phyloP scores from a whole-genome alignment of 2,329 filamentous ascomycete species.

The Plectosphaerella plurivora region DNA sequence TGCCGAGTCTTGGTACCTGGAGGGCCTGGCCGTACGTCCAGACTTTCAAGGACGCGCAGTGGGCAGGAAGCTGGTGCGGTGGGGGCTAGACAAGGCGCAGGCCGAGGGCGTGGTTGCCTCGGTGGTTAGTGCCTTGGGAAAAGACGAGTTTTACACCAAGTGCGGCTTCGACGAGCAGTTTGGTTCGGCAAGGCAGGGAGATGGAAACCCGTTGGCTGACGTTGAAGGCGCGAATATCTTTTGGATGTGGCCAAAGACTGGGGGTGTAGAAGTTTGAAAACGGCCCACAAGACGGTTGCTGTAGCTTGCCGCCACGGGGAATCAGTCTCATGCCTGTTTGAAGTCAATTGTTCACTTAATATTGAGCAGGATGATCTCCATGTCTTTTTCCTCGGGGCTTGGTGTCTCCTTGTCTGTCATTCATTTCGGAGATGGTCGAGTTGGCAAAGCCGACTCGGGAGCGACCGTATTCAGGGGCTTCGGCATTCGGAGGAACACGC shows the following conservation, averaged over 20 bases:
- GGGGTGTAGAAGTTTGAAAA: no score
- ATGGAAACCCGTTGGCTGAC: background rate
- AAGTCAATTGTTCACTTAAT: no score
- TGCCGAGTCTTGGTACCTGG: slow-evolving; percentile 31
- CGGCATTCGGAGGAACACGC: no score
- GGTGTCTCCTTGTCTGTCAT: no score
- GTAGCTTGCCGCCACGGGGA: no score
- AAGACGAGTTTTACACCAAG: slow-evolving; percentile 32
- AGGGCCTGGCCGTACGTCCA: slow-evolving; percentile 31
- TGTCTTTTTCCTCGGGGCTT: no score
- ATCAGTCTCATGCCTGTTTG: no score
- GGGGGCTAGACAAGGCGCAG: slow-evolving; percentile 32
- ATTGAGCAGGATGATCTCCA: no score
- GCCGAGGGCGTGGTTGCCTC: slow-evolving; percentile 30
- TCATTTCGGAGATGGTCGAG: no score
- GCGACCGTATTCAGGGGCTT: no score
- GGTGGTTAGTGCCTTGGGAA: slow-evolving; percentile 30
- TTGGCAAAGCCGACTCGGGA: no score
- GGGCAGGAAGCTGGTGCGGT: slow-evolving; percentile 31
- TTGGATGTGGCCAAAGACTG: background rate
- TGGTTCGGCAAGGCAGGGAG: background rate
- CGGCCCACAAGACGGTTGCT: no score
- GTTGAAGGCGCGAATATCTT: background rate
- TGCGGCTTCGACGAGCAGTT: slow-evolving; percentile 1
- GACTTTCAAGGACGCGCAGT: slow-evolving; percentile 28